Evolutionary conservation across 2,329 filamentous ascomycete genomes (phyloP).

Genomic region (Ophiostoma himal-ulmi): DNA sequence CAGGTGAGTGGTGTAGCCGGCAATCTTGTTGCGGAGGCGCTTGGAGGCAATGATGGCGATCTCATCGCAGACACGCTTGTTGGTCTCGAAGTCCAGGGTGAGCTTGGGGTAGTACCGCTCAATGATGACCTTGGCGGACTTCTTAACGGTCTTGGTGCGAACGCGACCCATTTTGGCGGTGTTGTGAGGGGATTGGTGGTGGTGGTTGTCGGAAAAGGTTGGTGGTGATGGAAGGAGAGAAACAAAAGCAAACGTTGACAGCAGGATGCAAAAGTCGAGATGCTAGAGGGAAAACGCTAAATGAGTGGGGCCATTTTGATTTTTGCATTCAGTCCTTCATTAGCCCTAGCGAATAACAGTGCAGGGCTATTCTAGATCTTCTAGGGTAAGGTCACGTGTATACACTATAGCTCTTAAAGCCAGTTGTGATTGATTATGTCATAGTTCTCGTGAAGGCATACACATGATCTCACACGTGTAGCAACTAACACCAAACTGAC

Average conservation of each 20-base stretch:
- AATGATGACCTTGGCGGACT: conserved; percentile 98
- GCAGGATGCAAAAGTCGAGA: conserved; percentile 2
- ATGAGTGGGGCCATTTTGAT: conserved; percentile 16
- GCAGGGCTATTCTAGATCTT: conserved; percentile 17
- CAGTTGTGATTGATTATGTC: not conserved
- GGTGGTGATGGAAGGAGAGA: conserved; percentile 17
- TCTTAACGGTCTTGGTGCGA: conserved; percentile 65
- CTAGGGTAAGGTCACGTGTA: conserved; percentile 19
- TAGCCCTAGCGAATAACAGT: not conserved
- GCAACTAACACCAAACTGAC: not conserved
- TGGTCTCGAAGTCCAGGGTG: conserved; percentile 97
- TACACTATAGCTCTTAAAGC: too few relatives aligned
- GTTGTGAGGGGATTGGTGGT: conserved; percentile 31
- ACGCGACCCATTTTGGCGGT: conserved; percentile 64
- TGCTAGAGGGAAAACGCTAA: conserved; percentile 14
- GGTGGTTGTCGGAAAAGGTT: conserved; percentile 27
- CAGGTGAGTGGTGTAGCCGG: conserved; percentile 95
- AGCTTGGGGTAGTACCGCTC: conserved; percentile 97
- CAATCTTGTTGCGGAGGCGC: conserved; percentile 98
- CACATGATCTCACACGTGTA: not conserved
- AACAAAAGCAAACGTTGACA: not conserved
- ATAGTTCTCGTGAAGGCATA: not conserved
- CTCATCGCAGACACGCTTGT: conserved; percentile 93
- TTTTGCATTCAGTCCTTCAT: not conserved
- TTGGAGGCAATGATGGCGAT: conserved; percentile 99